phyloP scores from a whole-genome alignment of 345 rosid genomes.

The Rubroshorea leprosula region DNA sequence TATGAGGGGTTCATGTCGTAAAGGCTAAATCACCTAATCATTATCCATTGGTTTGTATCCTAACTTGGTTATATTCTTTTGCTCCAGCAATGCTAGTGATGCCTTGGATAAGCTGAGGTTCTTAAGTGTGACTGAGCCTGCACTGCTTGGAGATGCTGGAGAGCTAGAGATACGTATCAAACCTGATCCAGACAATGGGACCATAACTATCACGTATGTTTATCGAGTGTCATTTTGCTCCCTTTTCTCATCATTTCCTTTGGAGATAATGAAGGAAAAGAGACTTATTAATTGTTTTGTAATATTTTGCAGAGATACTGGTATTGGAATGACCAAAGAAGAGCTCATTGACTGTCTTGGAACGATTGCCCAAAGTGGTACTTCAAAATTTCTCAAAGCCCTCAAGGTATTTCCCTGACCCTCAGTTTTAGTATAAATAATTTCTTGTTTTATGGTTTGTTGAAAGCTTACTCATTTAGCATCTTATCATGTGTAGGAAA shows the following conservation, averaged over 20 bases:
- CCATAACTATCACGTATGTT: slow-evolving; percentile 68
- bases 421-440: background rate
- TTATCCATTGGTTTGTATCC: background rate
- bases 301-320: slow-evolving; percentile 66
- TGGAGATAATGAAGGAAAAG: background rate
- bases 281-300: background rate
- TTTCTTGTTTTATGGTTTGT: background rate
- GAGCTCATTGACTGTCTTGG: slow-evolving; percentile 97
- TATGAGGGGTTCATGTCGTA: background rate
- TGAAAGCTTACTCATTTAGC: slow-evolving; percentile 6
- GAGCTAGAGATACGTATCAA: slow-evolving; percentile 84
- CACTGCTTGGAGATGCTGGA: slow-evolving; percentile 86
- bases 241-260: background rate
- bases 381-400: slow-evolving; percentile 91
- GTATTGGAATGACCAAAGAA: slow-evolving; percentile 97
- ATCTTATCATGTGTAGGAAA: slow-evolving; percentile 47
- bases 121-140: slow-evolving; percentile 87
- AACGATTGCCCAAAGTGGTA: slow-evolving; percentile 99
- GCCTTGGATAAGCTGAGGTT: slow-evolving; percentile 96
- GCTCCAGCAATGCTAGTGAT: slow-evolving; percentile 91
- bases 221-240: background rate
- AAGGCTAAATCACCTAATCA: background rate
- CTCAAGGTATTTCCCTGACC: slow-evolving; percentile 48
- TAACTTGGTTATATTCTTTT: slow-evolving; percentile 20
- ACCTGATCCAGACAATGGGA: slow-evolving; percentile 86